Base-by-base conservation (phyloP, 768 basidiomycete genomes). In the Russula sp. region DNA sequence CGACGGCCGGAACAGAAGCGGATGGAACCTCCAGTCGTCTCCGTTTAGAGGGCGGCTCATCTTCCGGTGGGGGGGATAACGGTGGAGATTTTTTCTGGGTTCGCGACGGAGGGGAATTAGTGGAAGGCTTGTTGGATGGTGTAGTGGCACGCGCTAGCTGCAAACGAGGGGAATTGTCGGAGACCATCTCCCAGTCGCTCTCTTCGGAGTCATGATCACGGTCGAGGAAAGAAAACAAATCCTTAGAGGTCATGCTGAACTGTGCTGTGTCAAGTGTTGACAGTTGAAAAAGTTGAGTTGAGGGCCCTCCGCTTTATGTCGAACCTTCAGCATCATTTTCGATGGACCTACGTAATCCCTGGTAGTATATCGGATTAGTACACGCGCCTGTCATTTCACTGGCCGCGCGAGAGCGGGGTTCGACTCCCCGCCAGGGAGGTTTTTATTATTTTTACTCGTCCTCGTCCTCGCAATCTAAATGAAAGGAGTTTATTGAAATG, bases 181-280 rank as follows among this genome's bases (percentile, higher is more conserved):
- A 31, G 8, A 75, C 71, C 20, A 65, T 44, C 5, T 78, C 70
- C 61, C 72, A 74, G 40, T 74, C 76, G 52, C 78, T 74, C n/a
- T 78, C 75, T 9, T 70, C 69, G 4, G 64, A 62, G 13, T 57
- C 63, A 20, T 71, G 68, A 27, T 54, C 44, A 42, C 70, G 66
- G 60, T 85, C 80, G 49, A 89, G 80, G 72, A 89, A 89, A 3
- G 86, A 85, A 71, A 89, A 89, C 39, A 88, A 78, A 69, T 87
- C 84, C 64, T 70, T 68, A 7, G 74, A 66, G 58, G 71, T 62
- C 75, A 76, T 76, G 63, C 32, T 58, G 45, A 34, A 4, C 20
- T 31, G 20, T 11, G 49, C 8, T 22, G 11, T 13, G 11, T 13
- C 7, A 2, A 16, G 14, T 14, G 27, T 27, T 27, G 2, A 27